Evolutionary conservation across 352 stramenopile species (phyloP), one percentile per base, ranked within the genome.

Genomic region (Pythium oligandrum): DNA sequence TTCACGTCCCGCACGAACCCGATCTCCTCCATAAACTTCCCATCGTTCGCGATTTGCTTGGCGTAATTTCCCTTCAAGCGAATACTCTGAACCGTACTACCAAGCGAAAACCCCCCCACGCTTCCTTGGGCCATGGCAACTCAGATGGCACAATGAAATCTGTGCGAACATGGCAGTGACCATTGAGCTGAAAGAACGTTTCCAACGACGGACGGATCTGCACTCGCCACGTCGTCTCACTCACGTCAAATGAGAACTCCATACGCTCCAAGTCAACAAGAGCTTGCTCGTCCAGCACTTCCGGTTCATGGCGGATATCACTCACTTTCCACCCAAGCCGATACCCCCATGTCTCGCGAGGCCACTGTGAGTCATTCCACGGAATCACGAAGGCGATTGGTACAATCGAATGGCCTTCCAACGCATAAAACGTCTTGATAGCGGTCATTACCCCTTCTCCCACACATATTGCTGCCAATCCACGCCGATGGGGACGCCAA

Each of bases 1-100:
- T 44, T 38, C 8, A 59, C 43, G 17, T 71, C 74, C 66, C 73
- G 84, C 4, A 78, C 57, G 55, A 86, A 86, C 5, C 64, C 73
- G 2, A 87, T 64, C 11, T 66, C 30, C 34, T 85, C 61, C 7
- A 84, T 59, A 9, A 49, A 56, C 35, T 72, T 55, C 42, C 6
- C 42, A 47, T 26, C 6, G 43, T 48, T 26, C 17, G 17, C 17
- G 17, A 26, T 26, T 26, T 26, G 17, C 17, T 26, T 26, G 17
- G 17, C 17, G 17, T 26, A 26, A 26, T 0, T 26, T 26, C 0
- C 17, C 0, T 0, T 26, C 17, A 0, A 26, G 17, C 17, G 17
- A 26, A 26, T 26, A 26, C 0, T 26, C 17, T 26, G 17, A 26
- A 45, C 48, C 7, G 52, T 53, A 32, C 50, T 47, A 3, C 57